phyloP scores from a whole-genome alignment of 352 stramenopile genomes.

The Globisporangium barbulae region DNA sequence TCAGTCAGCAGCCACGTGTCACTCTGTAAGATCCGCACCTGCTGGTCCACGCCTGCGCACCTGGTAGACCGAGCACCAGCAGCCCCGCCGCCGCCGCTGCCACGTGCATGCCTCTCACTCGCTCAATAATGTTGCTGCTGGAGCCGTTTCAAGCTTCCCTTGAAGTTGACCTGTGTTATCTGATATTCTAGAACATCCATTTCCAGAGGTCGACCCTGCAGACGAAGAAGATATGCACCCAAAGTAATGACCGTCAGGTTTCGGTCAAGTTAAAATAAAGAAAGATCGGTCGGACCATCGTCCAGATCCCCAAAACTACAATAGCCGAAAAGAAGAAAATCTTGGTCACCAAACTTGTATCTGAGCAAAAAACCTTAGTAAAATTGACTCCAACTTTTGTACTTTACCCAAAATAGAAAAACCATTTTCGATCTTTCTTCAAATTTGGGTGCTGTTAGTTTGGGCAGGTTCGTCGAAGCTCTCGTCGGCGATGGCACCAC shows the following conservation, averaged over 20 bases:
- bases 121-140: background rate
- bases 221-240: background rate
- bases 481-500: background rate
- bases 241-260: background rate
- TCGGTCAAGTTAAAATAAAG: background rate
- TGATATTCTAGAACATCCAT: slow-evolving; percentile 10
- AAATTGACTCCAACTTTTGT: background rate
- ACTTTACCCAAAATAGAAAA: background rate
- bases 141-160: slow-evolving; percentile 5
- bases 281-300: background rate
- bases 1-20: background rate
- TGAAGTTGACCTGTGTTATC: slow-evolving; percentile 4
- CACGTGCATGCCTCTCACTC: slow-evolving; percentile 4
- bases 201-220: background rate
- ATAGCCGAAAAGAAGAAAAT: no score
- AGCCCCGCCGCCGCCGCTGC: background rate
- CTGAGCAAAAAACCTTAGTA: background rate
- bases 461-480: background rate
- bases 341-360: no score
- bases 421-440: background rate
- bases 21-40: slow-evolving; percentile 21
- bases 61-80: slow-evolving; percentile 13
- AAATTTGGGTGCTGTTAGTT: background rate
- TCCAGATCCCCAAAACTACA: no score
- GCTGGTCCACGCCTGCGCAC: slow-evolving; percentile 47